Evolutionary conservation across 164 flowering plant genomes (phyloP), one percentile per base, ranked within the genome.

Genomic region (Euptelea pleiosperma): DNA sequence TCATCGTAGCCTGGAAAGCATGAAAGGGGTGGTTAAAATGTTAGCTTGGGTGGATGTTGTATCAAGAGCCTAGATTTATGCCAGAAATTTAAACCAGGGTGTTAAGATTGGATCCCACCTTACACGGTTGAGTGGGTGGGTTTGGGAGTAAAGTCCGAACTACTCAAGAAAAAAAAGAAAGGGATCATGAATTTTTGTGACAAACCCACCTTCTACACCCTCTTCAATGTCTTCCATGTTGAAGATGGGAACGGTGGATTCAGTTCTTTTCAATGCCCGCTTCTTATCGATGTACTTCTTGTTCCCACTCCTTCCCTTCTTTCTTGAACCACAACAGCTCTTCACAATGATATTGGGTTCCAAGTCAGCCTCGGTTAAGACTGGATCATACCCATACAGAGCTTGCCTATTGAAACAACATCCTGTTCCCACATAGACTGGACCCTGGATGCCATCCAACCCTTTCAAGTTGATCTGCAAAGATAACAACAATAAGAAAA

Each of bases 371-470:
- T 89, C 97, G 22, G 91, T 80, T 62, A 93, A 73, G 54, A 93
- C 82, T 30, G 99, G 97, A 69, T 90, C 97, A 75, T 93, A 90
- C 31, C 99, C 99, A 77, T 93, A 93, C 15, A 93, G 70, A 58
- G 99, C 99, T 69, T 89, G 97, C 76, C 99, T 77, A 67, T 88
- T 93, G 75, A 93, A 93, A 78, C 96, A 88, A 59, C 96, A 87
- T 25, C 99, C 99, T 14, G 99, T 93, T 53, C 99, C 99, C 74
- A 93, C 99, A 63, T 93, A 93, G 25, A 93, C 92, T 21, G 99
- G 99, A 29, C 99, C 99, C 64, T 93, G 99, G 67, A 93, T 73
- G 62, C 98, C 98, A 78, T 93, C 98, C 66, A 76, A 68, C 55
- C 96, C 98, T 71, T 93, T 93, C 92, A 93, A 74, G 79, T 93